Evolutionary conservation across 805 yeast species (phyloP), one percentile per base, ranked within the genome.

Genomic region (Teunomyces kruisii): DNA sequence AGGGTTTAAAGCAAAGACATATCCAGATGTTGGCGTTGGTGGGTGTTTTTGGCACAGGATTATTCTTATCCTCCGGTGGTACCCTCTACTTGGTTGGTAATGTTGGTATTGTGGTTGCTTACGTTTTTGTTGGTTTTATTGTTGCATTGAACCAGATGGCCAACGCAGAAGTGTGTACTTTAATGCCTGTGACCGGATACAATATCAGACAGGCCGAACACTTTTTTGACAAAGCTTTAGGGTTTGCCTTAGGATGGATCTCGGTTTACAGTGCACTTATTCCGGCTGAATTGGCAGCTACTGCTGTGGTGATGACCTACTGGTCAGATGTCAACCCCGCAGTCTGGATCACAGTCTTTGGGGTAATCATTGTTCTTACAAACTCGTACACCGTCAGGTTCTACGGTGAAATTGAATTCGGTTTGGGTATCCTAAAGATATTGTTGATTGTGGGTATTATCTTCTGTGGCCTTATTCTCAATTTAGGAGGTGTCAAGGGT

Each of bases 11-110:
- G 14, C 40, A 54, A 22, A 51, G 64, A 42, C 58, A 56, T 30
- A 41, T 59, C 22, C 47, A 47, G 6, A 56, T 58, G 52, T 42
- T 61, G 7, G 49, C 61, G n/a, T 47, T 61, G 17, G 61, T 55
- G 9, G 58, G 59, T 22, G 55, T 58, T 7, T 62, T 72, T 50
- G 78, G 76, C 45, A 72, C 76, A 26, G 86, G 86, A 52, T 64
- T 82, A 28, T 81, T 79, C 57, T 67, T 81, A 28, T 78, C 81
- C 30, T 67, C 79, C 1, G 83, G 83, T 17, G 71, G 70, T 35
- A 68, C 81, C 7, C 64, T 81, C 42, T 67, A 70, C 17, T 62
- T 51, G 26, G 48, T 43, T 22, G 62, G 62, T 6, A 55, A 54
- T 12, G 79, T 76, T 4, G 72, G 82, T 3, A 59, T 80, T 54